These are phyloP conservation scores for Ogataea paradorogensis DNA, from an alignment of 805 yeast species.

Conservation along the genomic window DNA sequence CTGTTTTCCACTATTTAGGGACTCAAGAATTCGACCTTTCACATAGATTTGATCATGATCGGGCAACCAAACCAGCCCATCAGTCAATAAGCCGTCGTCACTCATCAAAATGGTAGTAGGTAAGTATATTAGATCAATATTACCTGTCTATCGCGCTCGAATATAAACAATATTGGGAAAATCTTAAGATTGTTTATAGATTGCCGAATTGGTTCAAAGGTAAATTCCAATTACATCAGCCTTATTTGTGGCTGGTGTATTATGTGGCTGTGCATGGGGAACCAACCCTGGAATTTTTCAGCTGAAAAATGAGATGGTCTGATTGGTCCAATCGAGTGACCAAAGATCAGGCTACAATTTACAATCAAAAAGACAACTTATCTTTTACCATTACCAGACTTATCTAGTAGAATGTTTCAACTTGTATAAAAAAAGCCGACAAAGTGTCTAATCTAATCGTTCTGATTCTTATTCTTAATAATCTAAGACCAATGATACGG, in stretches of 20 bases:
- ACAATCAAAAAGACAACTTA: not conserved
- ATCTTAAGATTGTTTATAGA: conserved; percentile 3
- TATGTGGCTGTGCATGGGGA: not conserved
- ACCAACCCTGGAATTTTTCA: not conserved
- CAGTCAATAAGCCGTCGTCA: conserved; percentile 27
- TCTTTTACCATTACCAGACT: too few species aligned
- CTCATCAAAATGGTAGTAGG: not conserved
- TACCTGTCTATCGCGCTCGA: conserved; percentile 5
- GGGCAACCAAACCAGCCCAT: conserved; percentile 79
- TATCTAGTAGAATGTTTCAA: not conserved
- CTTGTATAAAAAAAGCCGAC: conserved; percentile 10
- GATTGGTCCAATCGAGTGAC: conserved; percentile 2
- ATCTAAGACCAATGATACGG: conserved; percentile 1
- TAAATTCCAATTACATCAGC: not conserved
- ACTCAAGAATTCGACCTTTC: conserved; percentile 55
- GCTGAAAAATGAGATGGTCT: conserved; percentile 4
- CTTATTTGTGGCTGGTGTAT: not conserved
- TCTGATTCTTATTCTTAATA: conserved; percentile 1
- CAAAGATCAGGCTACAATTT: conserved; percentile 5
- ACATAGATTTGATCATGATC: conserved; percentile 54
- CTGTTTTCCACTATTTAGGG: conserved; percentile 35
- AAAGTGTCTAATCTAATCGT: conserved; percentile 1
- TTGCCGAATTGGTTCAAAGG: conserved; percentile 7
- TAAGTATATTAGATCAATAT: not conserved
- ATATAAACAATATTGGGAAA: conserved; percentile 8